These are phyloP conservation scores for Erythrophleum fordii DNA, from an alignment of 306 rosid genomes.

Conservation along the genomic window DNA sequence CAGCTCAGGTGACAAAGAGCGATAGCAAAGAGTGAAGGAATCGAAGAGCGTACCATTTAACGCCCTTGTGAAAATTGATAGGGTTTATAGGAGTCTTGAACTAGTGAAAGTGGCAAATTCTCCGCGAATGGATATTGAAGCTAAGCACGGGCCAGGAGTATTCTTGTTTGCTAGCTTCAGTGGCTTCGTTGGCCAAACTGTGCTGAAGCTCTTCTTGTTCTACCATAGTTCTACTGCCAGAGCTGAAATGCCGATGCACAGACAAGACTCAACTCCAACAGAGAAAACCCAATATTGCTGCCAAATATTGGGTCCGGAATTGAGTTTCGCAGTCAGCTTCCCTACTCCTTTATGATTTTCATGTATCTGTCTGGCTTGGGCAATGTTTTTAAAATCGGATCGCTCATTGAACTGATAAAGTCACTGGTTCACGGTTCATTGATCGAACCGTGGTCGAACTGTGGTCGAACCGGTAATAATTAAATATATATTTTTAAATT, in stretches of 20 bases:
- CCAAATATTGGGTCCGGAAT: not conserved
- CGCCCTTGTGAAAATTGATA: constrained; percentile 84
- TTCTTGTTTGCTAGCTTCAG: constrained; percentile 33
- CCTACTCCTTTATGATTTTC: too few species aligned
- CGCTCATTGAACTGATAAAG: too few species aligned
- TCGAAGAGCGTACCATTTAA: constrained; percentile 64
- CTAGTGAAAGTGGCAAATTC: constrained; percentile 82
- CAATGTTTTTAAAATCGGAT: too few species aligned
- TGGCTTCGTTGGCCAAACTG: constrained; percentile 16
- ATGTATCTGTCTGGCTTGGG: too few species aligned
- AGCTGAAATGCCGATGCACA: not conserved
- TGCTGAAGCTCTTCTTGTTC: constrained; percentile 45
- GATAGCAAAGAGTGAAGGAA: not conserved
- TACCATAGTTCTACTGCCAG: constrained; percentile 42
- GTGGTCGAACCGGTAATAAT: too few species aligned
- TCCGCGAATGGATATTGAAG: constrained; percentile 64
- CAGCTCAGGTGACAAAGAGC: not conserved
- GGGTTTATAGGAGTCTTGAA: constrained; percentile 70
- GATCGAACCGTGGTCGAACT: too few species aligned
- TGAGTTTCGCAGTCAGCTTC: not conserved
- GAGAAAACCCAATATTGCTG: not conserved
- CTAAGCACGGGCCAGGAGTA: constrained; percentile 64
- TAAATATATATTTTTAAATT: too few species aligned
- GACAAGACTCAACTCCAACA: not conserved
- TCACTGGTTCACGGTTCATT: too few species aligned